phyloP scores from a whole-genome alignment of 1,284 basidiomycete genomes.

The Singerocomus inundabilis region DNA sequence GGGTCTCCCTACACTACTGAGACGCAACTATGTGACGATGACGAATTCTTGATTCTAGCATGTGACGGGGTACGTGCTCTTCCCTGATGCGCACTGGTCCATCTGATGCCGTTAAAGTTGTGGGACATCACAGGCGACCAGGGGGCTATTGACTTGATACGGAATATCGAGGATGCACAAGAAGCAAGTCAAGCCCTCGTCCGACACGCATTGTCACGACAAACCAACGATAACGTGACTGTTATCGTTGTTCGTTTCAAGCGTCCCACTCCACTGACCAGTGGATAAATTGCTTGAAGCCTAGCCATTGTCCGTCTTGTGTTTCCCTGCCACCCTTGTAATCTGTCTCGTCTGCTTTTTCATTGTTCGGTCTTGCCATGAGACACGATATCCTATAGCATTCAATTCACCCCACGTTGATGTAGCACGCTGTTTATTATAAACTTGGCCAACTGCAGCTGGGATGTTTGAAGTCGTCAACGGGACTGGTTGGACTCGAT shows the following conservation, averaged over 20 bases:
- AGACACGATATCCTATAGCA: conserved; percentile 8
- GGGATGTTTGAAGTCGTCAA: background rate
- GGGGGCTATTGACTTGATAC: conserved; percentile 85
- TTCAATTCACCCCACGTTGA: conserved; percentile 1
- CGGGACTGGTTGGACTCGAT: background rate
- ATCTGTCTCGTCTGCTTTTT: conserved; percentile 3
- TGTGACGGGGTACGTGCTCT: conserved; percentile 91
- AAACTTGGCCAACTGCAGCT: background rate
- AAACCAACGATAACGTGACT: conserved; percentile 92
- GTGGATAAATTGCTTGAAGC: conserved; percentile 14
- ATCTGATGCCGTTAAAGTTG: conserved; percentile 51
- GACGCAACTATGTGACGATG: conserved; percentile 85
- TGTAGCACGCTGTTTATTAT: conserved; percentile 3
- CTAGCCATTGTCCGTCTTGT: background rate
- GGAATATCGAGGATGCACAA: conserved; percentile 75
- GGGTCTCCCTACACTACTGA: conserved; percentile 98
- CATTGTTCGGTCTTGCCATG: conserved; percentile 4
- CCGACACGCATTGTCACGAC: conserved; percentile 82
- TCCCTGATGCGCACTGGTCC: background rate
- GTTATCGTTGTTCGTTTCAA: conserved; percentile 75
- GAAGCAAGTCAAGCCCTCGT: conserved; percentile 78
- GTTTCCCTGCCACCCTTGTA: conserved; percentile 7
- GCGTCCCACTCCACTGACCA: conserved; percentile 10
- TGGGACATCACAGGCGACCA: conserved; percentile 96
- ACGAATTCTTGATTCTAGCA: conserved; percentile 94